Base-by-base conservation (phyloP, 225 moss, liverwort and hornwort genomes). In the Antitrichia curtipendula region DNA sequence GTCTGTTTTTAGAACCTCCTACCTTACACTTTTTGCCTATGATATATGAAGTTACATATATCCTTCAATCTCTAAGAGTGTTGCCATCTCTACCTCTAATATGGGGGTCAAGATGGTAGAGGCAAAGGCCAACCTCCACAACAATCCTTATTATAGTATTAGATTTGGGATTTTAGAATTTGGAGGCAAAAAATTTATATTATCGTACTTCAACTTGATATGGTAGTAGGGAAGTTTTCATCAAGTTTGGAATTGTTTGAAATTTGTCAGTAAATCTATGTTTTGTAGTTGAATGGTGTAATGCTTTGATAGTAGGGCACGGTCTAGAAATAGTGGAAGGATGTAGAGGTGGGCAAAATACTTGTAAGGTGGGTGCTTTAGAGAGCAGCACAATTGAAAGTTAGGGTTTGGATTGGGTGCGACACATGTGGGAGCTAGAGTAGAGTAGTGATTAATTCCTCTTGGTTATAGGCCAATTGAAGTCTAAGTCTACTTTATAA, bases 181-280 rank as follows among this genome's bases (percentile, higher is more conserved):
- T 0, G 1, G 2, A 23, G 1, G 0, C 1, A 0, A 0, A 2
- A 14, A 69, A 41, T 69, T 70, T 25, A 0, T 0, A 15, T 1
- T 25, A 25, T 70, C 0, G 2, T 14, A 5, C 1, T 1, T 25
- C 24, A 70, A 70, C 15, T 70, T 23, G n/a, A n/a, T 5, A 2
- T 25, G 8, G 8, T 0, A 8, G 1, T 19, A 40, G 2, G 3
- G 24, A 69, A 14, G 13, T 40, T 69, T 40, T 24, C 7, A 40
- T 1, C 1, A 7, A 40, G 5, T 1, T 15, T 1, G 1, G 5
- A 25, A 8, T 25, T 70, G 25, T 41, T 8, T 41, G 8, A 25
- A 41, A 14, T 70, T 40, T 25, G 14, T 3, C 4, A 8, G 41
- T 5, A 24, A 24, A 13, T 8, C 3, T 66, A 22, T 38, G 3